A percentile compares a stretch with the other conserved stretches of the same genome.
Conservation (phyloP, 1,284 basidiomycete species). For the Rhizoctonia solani region DNA sequence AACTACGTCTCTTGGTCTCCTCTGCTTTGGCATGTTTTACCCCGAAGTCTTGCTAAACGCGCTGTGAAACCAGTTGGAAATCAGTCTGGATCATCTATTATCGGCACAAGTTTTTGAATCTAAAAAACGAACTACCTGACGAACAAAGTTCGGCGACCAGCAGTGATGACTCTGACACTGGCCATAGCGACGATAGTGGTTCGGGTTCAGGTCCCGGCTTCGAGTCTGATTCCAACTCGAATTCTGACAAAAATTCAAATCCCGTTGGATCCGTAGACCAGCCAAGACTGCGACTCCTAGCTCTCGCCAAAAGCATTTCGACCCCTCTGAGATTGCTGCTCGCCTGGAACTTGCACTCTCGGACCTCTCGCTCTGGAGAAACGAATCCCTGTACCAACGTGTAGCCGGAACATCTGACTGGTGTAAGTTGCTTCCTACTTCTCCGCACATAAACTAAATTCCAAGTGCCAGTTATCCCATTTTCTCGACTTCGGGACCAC, state of each 20-base stretch:
- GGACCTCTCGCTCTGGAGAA: slow-evolving; percentile 32
- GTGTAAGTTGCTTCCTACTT: slow-evolving; percentile 36
- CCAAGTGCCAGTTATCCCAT: slow-evolving; percentile 32
- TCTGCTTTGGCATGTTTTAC: slow-evolving; percentile 18
- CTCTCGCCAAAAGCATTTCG: background rate
- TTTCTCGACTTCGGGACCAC: slow-evolving; percentile 49
- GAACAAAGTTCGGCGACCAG: background rate
- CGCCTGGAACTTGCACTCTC: slow-evolving; percentile 35
- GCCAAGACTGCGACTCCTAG: background rate
- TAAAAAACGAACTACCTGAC: slow-evolving; percentile 6
- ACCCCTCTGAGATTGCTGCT: slow-evolving; percentile 30
- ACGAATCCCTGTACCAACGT: slow-evolving; percentile 7
- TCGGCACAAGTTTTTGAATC: too few species aligned
- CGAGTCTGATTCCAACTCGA: slow-evolving; percentile 4
- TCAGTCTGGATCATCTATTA: too few species aligned
- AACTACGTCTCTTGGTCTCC: background rate
- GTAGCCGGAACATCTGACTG: slow-evolving; percentile 36
- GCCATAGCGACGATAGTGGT: background rate
- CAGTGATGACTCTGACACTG: background rate
- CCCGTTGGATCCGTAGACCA: background rate
- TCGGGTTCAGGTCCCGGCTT: too few species aligned
- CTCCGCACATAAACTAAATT: background rate
- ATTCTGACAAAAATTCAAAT: background rate
- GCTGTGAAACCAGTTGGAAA: background rate
- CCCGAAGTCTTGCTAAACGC: slow-evolving; percentile 21